Evolutionary conservation across 202 grass and related monocot species (phyloP), one percentile per base, ranked within the genome.

Genomic region (Panicum hallii): DNA sequence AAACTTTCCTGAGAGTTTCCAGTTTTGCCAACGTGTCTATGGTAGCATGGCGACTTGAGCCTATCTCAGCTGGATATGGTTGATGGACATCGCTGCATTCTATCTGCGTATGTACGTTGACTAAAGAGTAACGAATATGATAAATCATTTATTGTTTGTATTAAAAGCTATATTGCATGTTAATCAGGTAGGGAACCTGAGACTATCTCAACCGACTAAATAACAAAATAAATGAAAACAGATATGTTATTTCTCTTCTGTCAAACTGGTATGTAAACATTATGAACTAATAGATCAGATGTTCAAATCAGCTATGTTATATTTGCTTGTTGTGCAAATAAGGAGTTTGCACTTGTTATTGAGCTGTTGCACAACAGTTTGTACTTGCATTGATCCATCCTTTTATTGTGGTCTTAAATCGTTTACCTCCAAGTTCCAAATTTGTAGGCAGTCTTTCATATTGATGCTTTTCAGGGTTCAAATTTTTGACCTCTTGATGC

Each of bases 241-340:
- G 19, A 80, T 3, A 79, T 78, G 43, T 9, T 79, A 53, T 16
- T 7, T 6, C 11, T 17, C 11, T 69, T 75, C 6, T 70, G 17
- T 83, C 43, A 47, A 45, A 87, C 4, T 19, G 14, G 55, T 77
- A 26, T 22, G 61, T 16, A 20, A 86, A 56, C 1, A 26, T 53
- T 54, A 55, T 63, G 6, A 44, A 44, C 12, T 61, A 62, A 78
- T 44, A 62, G 5, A 77, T 61, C 20, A 77, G 49, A 40, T 42
- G 52, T 84, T 79, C 75, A 32, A 57, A 83, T 73, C 58, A 43
- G 7, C 46, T 56, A 46, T 32, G 26, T n/a, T 85, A 41, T 54
- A 50, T 47, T 61, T 77, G 20, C 9, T 23, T 55, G 13, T 19
- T 16, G 22, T 81, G 77, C 65, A 47, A 6, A 62, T 50, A 34